These are phyloP conservation scores for Carex parvula DNA, from an alignment of 176 grass and related monocot genomes.

Conservation along the genomic window DNA sequence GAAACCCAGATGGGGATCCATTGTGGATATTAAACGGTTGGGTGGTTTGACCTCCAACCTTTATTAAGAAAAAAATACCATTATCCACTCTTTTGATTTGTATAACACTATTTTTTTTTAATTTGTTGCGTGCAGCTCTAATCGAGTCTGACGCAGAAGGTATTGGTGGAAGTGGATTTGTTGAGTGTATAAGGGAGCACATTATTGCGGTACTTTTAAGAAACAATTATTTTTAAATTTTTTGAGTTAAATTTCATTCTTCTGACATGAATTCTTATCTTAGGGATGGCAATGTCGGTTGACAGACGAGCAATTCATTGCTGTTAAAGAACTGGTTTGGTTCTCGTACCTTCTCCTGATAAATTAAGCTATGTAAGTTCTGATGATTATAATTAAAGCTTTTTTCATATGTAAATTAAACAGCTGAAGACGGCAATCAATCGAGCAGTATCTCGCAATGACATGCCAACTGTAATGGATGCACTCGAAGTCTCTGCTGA, in stretches of 20 bases:
- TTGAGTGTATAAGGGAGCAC: constrained; percentile 99
- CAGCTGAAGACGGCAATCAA: constrained; percentile 96
- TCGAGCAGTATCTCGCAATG: constrained; percentile 66
- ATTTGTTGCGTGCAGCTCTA: constrained; percentile 62
- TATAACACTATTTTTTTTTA: constrained; percentile 24
- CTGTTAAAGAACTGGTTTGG: constrained; percentile 97
- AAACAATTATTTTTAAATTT: constrained; percentile 11
- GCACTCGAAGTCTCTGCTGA: constrained; percentile 99
- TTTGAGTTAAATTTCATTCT: constrained; percentile 23
- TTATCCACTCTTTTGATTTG: background rate
- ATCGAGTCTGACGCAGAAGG: constrained; percentile 99
- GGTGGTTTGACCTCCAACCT: too few relatives aligned
- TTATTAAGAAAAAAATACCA: too few relatives aligned
- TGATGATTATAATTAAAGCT: constrained; percentile 22
- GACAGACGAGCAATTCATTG: constrained; percentile 97
- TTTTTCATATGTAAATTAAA: constrained; percentile 21
- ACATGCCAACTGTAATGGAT: constrained; percentile 89
- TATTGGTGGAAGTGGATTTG: constrained; percentile 98
- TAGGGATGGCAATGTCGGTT: constrained; percentile 99
- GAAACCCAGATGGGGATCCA: too few relatives aligned
- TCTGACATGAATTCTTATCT: constrained; percentile 35
- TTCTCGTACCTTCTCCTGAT: constrained; percentile 13
- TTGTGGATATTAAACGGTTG: too few relatives aligned
- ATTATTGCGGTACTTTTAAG: constrained; percentile 80
- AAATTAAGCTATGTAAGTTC: background rate